phyloP scores from a whole-genome alignment of 495 filamentous ascomycete species.

The Aspergillus haitiensis region DNA sequence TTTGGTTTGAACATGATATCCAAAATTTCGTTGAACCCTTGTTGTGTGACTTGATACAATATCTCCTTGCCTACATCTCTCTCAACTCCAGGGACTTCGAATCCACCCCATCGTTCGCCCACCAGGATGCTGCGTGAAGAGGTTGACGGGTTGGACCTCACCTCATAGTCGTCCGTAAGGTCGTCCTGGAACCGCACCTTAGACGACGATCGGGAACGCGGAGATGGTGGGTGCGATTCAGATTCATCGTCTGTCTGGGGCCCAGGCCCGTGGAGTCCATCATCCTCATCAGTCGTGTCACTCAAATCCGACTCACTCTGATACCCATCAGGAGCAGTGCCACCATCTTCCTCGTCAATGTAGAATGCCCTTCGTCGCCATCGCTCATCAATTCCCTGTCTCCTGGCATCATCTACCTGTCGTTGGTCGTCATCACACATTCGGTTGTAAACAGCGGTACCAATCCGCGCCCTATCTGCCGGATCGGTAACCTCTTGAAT shows the following conservation, averaged over 20 bases:
- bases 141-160: conserved; percentile 73
- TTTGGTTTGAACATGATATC: conserved; percentile 79
- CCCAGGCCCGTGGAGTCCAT: conserved; percentile 38
- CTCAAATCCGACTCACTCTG: conserved; percentile 62
- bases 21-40: conserved; percentile 88
- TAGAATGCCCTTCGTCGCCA: conserved; percentile 76
- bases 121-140: conserved; percentile 75
- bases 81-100: conserved; percentile 79
- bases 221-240: conserved; percentile 53
- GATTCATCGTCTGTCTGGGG: conserved; percentile 41
- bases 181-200: conserved; percentile 84
- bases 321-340: conserved; percentile 61
- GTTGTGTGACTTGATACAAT: conserved; percentile 83
- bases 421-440: conserved; percentile 45
- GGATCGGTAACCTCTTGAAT: conserved; percentile 44
- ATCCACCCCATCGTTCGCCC: conserved; percentile 76
- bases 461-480: conserved; percentile 42
- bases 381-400: conserved; percentile 63
- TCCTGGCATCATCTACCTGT: conserved; percentile 42
- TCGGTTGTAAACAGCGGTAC: conserved; percentile 40
- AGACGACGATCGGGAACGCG: conserved; percentile 78
- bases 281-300: conserved; percentile 31
- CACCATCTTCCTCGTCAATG: conserved; percentile 77
- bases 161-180: conserved; percentile 63
- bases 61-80: conserved; percentile 83